Percentiles rank a stretch among this genome's conserved stretches.
phyloP scores from a whole-genome alignment of 2,329 filamentous ascomycete species.

The Lasiodiplodia sp. region DNA sequence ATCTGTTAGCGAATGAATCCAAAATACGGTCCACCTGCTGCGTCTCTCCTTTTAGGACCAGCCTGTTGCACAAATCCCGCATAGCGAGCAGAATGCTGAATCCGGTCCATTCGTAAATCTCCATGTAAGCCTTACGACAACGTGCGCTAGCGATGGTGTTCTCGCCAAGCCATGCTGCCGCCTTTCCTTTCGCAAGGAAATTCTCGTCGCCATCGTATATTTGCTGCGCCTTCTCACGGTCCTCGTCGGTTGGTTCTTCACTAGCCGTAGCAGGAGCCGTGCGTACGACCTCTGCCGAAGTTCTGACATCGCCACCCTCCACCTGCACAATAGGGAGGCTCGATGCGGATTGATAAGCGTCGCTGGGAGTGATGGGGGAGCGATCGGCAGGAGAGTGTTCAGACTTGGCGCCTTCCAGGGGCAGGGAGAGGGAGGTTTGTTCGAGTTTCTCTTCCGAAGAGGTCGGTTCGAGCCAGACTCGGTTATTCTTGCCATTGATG shows the following conservation, averaged over 20 bases:
- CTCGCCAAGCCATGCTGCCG: slow-evolving; percentile 89
- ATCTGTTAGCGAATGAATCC: slow-evolving; percentile 85
- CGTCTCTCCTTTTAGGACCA: slow-evolving; percentile 88
- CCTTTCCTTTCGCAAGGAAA: slow-evolving; percentile 78
- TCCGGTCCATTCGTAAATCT: slow-evolving; percentile 84
- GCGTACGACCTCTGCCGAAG: slow-evolving; percentile 40
- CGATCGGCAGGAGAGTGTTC: slow-evolving; percentile 31
- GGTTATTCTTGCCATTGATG: slow-evolving; percentile 38
- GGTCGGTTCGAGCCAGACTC: slow-evolving; percentile 51
- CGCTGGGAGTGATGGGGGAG: slow-evolving; percentile 52
- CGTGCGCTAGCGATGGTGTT: slow-evolving; percentile 59
- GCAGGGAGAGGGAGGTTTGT: slow-evolving; percentile 43
- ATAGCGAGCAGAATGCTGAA: slow-evolving; percentile 81
- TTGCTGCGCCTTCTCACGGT: slow-evolving; percentile 77
- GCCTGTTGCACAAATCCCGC: slow-evolving; percentile 79
- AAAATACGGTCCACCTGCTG: slow-evolving; percentile 96
- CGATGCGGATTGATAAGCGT: slow-evolving; percentile 57
- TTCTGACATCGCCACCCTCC: slow-evolving; percentile 53
- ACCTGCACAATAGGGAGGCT: slow-evolving; percentile 60
- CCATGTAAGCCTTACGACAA: slow-evolving; percentile 83
- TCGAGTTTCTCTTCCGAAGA: slow-evolving; percentile 44
- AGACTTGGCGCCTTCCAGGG: slow-evolving; percentile 48
- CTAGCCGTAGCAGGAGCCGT: slow-evolving; percentile 29
- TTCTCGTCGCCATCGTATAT: slow-evolving; percentile 88
- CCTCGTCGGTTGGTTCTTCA: slow-evolving; percentile 66